Evolutionary conservation across 2,329 filamentous ascomycete genomes (phyloP), one percentile per base, ranked within the genome.

Genomic region (Trichoderma pleuroti): DNA sequence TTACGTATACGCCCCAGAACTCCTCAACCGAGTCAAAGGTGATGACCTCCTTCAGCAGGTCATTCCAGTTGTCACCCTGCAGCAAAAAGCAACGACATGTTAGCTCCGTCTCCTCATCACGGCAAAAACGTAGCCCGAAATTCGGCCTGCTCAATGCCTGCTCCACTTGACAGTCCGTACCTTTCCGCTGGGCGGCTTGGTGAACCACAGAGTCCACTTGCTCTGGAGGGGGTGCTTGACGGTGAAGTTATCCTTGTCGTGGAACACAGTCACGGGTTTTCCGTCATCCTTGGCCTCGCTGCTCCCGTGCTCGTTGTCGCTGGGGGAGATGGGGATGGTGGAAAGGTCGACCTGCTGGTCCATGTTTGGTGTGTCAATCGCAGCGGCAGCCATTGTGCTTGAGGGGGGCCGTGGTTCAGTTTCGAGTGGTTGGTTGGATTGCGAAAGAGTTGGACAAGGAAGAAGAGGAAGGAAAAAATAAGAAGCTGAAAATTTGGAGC

Each of bases 121-220:
- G 24, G 14, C 39, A 42, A 42, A 42, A 42, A n/a, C 16, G 16
- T 11, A 68, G 32, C 12, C 52, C 26, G n/a, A 39, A 14, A 36
- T 34, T 42, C 62, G 8, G 54, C 18, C 39, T 59, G 52, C 54
- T 57, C 64, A 57, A 68, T 16, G 28, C 4, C 16, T 36, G 34
- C 52, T 28, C 56, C 64, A 24, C 24, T 49, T 21, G 21, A 24
- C 62, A 65, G 32, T 63, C 24, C 26, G 52, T 83, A 96, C 94
- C 91, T 97, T 98, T 85, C 94, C 94, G 81, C 91, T 97, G 56
- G 95, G 92, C 68, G 96, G 95, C 88, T 98, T 98, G 78, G 95
- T 98, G 86, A 98, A 99, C 97, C 97, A 99, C 70, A 99, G 87
- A 72, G 96, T 98, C 96, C 96, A 99, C 81, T 93, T 92, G 86